phyloP scores from a whole-genome alignment of 2,329 filamentous ascomycete species.

The Penicillium crustosum region DNA sequence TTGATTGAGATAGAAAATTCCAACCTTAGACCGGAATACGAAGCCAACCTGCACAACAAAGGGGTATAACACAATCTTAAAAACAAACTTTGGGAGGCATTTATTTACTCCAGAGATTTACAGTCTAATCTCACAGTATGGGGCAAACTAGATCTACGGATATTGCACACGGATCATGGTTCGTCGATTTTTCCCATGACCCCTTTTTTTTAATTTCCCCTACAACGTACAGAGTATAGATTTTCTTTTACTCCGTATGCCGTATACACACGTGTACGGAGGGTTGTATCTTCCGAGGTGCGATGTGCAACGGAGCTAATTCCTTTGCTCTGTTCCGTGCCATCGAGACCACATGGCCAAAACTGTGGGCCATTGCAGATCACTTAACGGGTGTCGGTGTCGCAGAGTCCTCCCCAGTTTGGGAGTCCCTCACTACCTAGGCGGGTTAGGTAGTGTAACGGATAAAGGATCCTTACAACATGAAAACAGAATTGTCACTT shows the following conservation, averaged over 20 bases:
- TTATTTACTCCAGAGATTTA: neutral
- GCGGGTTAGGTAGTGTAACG: neutral
- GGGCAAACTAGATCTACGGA: constrained; percentile 1
- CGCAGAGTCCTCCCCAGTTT: neutral
- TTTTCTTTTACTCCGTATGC: no score
- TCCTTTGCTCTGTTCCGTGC: neutral
- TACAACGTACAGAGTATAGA: no score
- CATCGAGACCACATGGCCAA: neutral
- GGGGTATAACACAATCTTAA: neutral
- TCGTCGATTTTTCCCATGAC: neutral
- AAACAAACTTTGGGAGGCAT: neutral
- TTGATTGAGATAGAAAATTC: neutral
- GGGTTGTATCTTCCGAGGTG: neutral
- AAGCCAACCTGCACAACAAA: neutral
- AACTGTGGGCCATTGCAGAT: constrained; percentile 3
- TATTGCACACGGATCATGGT: neutral
- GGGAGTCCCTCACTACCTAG: neutral
- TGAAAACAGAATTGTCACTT: no score
- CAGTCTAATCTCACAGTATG: neutral
- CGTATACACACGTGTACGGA: neutral
- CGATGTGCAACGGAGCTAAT: neutral
- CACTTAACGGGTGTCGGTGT: neutral
- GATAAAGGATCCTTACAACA: no score
- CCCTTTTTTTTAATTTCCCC: neutral
- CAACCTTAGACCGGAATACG: neutral